Evolutionary conservation across 2,329 filamentous ascomycete species (phyloP).

Genomic region (Xylaria sp.): DNA sequence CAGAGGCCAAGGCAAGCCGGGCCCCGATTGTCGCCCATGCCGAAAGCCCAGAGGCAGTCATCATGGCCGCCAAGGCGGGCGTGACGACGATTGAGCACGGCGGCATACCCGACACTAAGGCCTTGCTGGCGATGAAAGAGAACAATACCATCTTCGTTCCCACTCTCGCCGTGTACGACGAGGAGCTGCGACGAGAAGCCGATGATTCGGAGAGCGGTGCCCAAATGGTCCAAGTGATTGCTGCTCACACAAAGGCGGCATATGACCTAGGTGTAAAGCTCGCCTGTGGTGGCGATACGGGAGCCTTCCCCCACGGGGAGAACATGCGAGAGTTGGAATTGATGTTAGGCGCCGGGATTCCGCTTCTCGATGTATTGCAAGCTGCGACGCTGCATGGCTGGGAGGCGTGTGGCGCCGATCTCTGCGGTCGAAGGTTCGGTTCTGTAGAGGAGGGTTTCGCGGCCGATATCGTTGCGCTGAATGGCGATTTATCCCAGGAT

Average conservation of each 20-base stretch:
- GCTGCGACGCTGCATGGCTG: constrained; percentile 59
- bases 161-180: constrained; percentile 54
- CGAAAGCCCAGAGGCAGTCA: constrained; percentile 48
- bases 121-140: constrained; percentile 51
- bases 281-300: constrained; percentile 60
- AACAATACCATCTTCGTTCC: constrained; percentile 57
- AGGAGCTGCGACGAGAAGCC: constrained; percentile 10
- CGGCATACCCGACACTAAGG: constrained; percentile 45
- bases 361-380: constrained; percentile 55
- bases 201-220: constrained; percentile 30
- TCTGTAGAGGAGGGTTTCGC: constrained; percentile 54
- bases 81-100: constrained; percentile 56
- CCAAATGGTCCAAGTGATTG: constrained; percentile 39
- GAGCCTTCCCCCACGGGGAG: constrained; percentile 58
- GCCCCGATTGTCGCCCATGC: constrained; percentile 53
- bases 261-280: constrained; percentile 54
- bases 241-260: constrained; percentile 50
- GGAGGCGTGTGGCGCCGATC: constrained; percentile 59
- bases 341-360: constrained; percentile 57
- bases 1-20: constrained; percentile 49
- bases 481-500: constrained; percentile 50
- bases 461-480: constrained; percentile 58
- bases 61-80: constrained; percentile 53
- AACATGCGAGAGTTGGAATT: constrained; percentile 60
- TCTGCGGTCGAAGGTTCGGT: constrained; percentile 58